These are phyloP conservation scores for Salix exigua DNA, from an alignment of 345 rosid species.

Conservation along the genomic window DNA sequence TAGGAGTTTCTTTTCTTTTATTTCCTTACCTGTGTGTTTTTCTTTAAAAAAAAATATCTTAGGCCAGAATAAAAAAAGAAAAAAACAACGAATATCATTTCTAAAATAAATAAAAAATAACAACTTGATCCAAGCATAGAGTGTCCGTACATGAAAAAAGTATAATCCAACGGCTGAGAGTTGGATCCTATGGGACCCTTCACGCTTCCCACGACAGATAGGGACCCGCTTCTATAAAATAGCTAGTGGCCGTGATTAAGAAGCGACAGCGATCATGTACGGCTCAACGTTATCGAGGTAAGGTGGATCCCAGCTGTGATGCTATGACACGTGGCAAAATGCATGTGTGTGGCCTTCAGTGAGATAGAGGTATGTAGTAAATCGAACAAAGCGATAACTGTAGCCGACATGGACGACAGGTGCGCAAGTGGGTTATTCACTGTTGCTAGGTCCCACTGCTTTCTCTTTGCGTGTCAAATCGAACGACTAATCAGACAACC, in stretches of 20 bases:
- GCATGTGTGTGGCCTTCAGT: constrained; percentile 3
- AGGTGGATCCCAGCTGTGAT: neutral
- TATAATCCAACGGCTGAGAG: constrained; percentile 9
- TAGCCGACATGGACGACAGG: constrained; percentile 40
- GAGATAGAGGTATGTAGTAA: neutral
- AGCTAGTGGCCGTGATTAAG: neutral
- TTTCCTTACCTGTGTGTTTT: rapidly evolving
- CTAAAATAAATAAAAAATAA: neutral
- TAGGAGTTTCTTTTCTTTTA: neutral
- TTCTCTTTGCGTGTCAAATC: constrained; percentile 6
- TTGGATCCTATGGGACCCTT: constrained; percentile 3
- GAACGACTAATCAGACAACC: constrained; percentile 29
- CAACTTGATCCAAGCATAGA: neutral
- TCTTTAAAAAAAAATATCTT: no score
- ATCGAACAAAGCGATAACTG: neutral
- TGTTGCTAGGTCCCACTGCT: neutral
- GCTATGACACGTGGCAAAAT: constrained; percentile 6
- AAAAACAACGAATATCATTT: neutral
- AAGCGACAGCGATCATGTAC: constrained; percentile 20
- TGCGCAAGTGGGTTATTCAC: constrained; percentile 32
- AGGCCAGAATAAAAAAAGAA: neutral
- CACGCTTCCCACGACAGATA: neutral
- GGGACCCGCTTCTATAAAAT: neutral
- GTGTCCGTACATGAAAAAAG: constrained; percentile 6
- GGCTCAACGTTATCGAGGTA: constrained; percentile 7